A percentile compares a stretch with the other conserved stretches of the same genome.
These are phyloP conservation scores for Chalciporus piperatus DNA, from an alignment of 768 basidiomycete genomes.

Conservation along the genomic window DNA sequence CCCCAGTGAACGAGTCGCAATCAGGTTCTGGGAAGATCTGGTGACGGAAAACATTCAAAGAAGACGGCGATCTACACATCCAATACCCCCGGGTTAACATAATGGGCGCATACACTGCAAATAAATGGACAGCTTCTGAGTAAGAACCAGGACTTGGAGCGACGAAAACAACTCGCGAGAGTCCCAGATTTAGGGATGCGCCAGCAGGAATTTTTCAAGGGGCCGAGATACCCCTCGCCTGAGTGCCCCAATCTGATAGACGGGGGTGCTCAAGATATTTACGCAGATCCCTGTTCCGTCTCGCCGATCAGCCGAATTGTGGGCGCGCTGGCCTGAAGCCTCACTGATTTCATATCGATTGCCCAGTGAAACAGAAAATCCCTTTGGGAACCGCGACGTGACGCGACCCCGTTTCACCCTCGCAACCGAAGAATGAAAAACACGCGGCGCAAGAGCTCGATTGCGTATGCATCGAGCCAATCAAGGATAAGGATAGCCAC, in stretches of 20 bases:
- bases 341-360: conserved; percentile 21
- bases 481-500: too few relatives aligned
- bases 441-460: conserved; percentile 3
- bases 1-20: too few relatives aligned
- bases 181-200: too few relatives aligned
- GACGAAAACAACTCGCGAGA: not conserved
- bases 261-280: too few relatives aligned
- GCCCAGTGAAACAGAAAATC: conserved; percentile 3
- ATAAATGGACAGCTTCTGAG: too few relatives aligned
- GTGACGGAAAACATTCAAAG: too few relatives aligned
- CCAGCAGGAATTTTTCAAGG: too few relatives aligned
- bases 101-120: not conserved
- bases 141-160: not conserved
- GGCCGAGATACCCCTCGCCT: too few relatives aligned
- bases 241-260: too few relatives aligned
- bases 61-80: too few relatives aligned
- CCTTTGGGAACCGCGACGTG: not conserved
- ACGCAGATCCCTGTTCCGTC: not conserved
- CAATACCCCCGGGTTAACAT: not conserved
- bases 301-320: conserved; percentile 10
- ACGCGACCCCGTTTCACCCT: conserved; percentile 16
- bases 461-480: too few relatives aligned
- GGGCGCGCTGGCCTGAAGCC: not conserved
- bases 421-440: conserved; percentile 9
- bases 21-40: too few relatives aligned